phyloP scores from a whole-genome alignment of 768 basidiomycete species.

The Kwoniella dendrophila region DNA sequence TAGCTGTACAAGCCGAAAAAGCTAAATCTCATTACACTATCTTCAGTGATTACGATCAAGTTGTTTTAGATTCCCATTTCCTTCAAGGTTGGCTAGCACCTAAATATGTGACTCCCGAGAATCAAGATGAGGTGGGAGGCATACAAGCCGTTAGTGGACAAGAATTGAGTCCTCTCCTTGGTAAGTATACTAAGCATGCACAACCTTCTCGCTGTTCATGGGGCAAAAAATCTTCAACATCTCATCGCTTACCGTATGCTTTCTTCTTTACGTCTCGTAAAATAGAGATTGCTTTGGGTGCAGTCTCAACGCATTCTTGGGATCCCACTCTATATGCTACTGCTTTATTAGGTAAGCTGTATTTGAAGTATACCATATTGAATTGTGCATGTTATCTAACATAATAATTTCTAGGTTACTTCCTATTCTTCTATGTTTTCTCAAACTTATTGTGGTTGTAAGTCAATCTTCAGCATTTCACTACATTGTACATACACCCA shows the following conservation, averaged over 20 bases:
- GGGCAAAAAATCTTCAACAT: no score
- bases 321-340: slow-evolving; percentile 41
- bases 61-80: slow-evolving; percentile 33
- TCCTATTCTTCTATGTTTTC: slow-evolving; percentile 29
- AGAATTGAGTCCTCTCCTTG: slow-evolving; percentile 26
- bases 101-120: slow-evolving; percentile 38
- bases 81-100: slow-evolving; percentile 33
- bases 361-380: not conserved
- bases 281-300: slow-evolving; percentile 34
- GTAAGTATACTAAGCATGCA: slow-evolving; percentile 25
- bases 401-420: slow-evolving; percentile 15
- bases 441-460: slow-evolving; percentile 24
- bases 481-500: no score
- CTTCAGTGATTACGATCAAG: slow-evolving; percentile 30
- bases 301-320: slow-evolving; percentile 36
- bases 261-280: not conserved
- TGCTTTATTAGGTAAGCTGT: slow-evolving; percentile 24
- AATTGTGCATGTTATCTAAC: not conserved
- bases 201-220: no score
- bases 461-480: no score
- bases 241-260: no score
- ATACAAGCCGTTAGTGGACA: slow-evolving; percentile 18
- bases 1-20: not conserved
- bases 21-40: not conserved
- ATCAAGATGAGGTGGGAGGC: slow-evolving; percentile 21